Conservation (phyloP, 2,329 filamentous ascomycete genomes). For the Fusarium pseudonygamai region DNA sequence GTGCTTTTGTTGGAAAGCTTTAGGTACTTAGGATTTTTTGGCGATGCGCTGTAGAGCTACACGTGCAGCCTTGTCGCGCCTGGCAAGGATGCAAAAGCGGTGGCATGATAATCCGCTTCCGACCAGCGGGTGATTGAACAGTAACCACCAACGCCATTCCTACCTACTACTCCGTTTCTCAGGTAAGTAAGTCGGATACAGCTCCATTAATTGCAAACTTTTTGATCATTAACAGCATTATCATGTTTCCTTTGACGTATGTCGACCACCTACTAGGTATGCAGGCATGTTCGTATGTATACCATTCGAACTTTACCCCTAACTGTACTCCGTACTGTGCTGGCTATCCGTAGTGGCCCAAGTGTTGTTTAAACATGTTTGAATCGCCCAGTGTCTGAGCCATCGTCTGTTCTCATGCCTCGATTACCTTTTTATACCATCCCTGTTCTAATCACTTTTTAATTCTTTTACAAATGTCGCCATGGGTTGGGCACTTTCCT, state of each 20-base stretch:
- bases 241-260: neutral
- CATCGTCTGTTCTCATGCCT: slow-evolving; percentile 28
- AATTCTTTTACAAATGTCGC: neutral
- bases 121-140: slow-evolving; percentile 6
- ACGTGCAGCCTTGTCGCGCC: slow-evolving; percentile 45
- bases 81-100: slow-evolving; percentile 28
- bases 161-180: neutral
- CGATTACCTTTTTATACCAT: neutral
- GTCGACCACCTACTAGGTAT: neutral
- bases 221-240: neutral
- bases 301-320: neutral
- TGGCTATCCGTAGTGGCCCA: slow-evolving; percentile 8
- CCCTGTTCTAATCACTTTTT: neutral
- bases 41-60: slow-evolving; percentile 37
- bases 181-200: neutral
- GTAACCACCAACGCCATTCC: neutral
- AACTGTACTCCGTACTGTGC: neutral
- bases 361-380: slow-evolving; percentile 20
- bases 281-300: neutral
- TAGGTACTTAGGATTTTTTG: slow-evolving; percentile 40
- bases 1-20: slow-evolving; percentile 21
- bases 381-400: slow-evolving; percentile 32
- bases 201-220: neutral
- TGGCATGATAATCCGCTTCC: slow-evolving; percentile 26
- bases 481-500: neutral